Conservation (phyloP, 1,284 basidiomycete genomes). For the Marasmius sp. region DNA sequence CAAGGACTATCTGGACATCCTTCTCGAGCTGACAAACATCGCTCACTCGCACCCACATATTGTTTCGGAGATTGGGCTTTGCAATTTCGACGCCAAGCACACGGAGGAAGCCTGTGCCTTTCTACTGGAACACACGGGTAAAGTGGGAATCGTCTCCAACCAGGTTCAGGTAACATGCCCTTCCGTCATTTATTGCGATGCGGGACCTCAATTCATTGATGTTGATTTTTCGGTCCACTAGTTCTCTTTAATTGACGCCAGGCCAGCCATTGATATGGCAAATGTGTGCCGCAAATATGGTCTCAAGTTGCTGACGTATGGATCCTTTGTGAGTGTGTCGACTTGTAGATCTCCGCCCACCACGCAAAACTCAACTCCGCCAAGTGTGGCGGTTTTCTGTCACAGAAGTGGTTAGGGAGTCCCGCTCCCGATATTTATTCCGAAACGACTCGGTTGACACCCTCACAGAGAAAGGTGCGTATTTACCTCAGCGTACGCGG, state of each 20-base stretch:
- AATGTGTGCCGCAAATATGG: conserved; percentile 54
- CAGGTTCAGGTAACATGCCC: conserved; percentile 54
- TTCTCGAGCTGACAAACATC: conserved; percentile 45
- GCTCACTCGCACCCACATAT: conserved; percentile 32
- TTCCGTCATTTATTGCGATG: not conserved
- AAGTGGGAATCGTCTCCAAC: conserved; percentile 59
- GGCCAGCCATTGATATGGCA: conserved; percentile 57
- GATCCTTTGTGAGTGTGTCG: conserved; percentile 46
- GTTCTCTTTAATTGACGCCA: conserved; percentile 63
- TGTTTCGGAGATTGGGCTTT: conserved; percentile 56
- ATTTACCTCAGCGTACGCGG: not conserved
- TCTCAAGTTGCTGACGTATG: conserved; percentile 61
- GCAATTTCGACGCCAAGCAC: conserved; percentile 57
- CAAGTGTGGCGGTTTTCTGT: conserved; percentile 63
- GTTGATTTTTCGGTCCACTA: conserved; percentile 19
- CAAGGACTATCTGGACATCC: conserved; percentile 52
- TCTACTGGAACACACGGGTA: conserved; percentile 29
- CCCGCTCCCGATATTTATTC: conserved; percentile 56
- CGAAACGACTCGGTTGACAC: conserved; percentile 41
- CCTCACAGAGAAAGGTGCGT: conserved; percentile 60
- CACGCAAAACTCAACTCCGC: conserved; percentile 6
- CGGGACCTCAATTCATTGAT: not conserved
- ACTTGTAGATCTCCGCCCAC: conserved; percentile 1
- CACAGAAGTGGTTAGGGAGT: conserved; percentile 53
- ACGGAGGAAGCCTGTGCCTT: conserved; percentile 60